Evolutionary conservation across 768 basidiomycete genomes (phyloP).

Genomic region (Pleurotus pulmonarius): DNA sequence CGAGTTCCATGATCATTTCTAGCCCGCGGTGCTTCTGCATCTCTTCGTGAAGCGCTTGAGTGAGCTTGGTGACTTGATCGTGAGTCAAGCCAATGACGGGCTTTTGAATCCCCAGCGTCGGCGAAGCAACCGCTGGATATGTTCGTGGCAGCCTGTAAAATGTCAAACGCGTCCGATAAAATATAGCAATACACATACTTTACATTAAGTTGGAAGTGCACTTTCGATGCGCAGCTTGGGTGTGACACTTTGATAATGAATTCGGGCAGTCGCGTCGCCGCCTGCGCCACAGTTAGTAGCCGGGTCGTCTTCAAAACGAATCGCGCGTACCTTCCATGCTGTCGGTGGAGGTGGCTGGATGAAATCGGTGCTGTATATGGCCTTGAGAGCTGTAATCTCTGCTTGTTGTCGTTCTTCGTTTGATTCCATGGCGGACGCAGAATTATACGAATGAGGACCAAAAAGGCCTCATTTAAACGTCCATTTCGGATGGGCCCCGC

Average conservation of each 20-base stretch:
- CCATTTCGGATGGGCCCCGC: slow-evolving; percentile 17
- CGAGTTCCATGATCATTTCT: slow-evolving; percentile 79
- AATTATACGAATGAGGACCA: slow-evolving; percentile 15
- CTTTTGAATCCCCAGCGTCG: slow-evolving; percentile 65
- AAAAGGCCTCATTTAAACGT: slow-evolving; percentile 15
- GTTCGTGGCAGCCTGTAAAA: slow-evolving; percentile 69
- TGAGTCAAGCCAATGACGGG: slow-evolving; percentile 56
- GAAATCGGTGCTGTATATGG: slow-evolving; percentile 80
- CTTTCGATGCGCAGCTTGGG: slow-evolving; percentile 47
- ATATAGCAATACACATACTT: slow-evolving; percentile 42
- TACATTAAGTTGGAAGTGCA: slow-evolving; percentile 64
- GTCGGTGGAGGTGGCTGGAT: slow-evolving; percentile 69
- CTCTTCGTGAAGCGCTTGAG: slow-evolving; percentile 59
- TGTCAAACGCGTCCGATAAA: too few species aligned
- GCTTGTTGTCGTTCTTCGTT: slow-evolving; percentile 59
- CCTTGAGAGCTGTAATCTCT: slow-evolving; percentile 77
- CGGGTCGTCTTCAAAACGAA: too few species aligned
- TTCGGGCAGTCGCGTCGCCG: slow-evolving; percentile 66
- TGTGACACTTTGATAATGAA: slow-evolving; percentile 73
- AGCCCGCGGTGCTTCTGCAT: slow-evolving; percentile 62
- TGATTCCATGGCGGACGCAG: slow-evolving; percentile 56
- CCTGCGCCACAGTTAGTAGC: slow-evolving; percentile 31
- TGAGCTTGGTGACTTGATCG: slow-evolving; percentile 53
- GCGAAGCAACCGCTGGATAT: slow-evolving; percentile 70
- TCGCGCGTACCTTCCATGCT: slow-evolving; percentile 68